Conservation (phyloP, 495 filamentous ascomycete species). For the Arthonia radiata region DNA sequence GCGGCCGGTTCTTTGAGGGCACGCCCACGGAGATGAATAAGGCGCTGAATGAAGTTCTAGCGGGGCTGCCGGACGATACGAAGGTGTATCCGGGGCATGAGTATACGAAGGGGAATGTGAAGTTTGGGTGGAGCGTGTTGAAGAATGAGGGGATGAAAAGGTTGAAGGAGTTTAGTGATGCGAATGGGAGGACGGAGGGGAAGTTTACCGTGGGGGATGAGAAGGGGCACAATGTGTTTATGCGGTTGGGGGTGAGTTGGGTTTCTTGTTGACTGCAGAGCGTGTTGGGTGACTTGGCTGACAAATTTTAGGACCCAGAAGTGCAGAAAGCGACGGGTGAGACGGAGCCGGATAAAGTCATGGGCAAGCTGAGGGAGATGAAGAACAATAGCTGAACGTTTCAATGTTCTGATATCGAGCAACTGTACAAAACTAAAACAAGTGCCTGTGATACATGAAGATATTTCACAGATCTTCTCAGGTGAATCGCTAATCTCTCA, state of each 20-base stretch:
- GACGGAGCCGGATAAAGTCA: constrained; percentile 63
- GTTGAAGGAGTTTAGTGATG: constrained; percentile 47
- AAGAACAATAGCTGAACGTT: constrained; percentile 50
- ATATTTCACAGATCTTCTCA: too few relatives aligned
- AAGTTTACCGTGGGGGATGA: constrained; percentile 95
- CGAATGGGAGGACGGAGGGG: constrained; percentile 72
- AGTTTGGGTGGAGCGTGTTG: constrained; percentile 53
- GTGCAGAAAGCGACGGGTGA: constrained; percentile 69
- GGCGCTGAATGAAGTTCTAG: constrained; percentile 69
- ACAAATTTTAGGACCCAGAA: constrained; percentile 36
- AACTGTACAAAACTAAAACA: too few relatives aligned
- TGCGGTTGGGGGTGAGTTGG: constrained; percentile 53
- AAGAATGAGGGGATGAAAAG: constrained; percentile 52
- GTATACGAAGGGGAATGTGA: constrained; percentile 85
- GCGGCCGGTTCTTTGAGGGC: constrained; percentile 94
- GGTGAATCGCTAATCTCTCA: too few relatives aligned
- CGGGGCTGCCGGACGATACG: constrained; percentile 66
- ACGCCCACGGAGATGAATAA: constrained; percentile 75
- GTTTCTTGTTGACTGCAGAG: constrained; percentile 1
- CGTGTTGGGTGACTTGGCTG: neutral
- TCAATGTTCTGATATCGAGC: too few relatives aligned
- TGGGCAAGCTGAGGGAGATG: constrained; percentile 69
- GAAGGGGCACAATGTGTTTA: constrained; percentile 97
- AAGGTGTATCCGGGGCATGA: constrained; percentile 90
- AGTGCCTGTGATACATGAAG: too few relatives aligned